Evolutionary conservation across 2,329 filamentous ascomycete species (phyloP).

Genomic region (Diaporthe eres): DNA sequence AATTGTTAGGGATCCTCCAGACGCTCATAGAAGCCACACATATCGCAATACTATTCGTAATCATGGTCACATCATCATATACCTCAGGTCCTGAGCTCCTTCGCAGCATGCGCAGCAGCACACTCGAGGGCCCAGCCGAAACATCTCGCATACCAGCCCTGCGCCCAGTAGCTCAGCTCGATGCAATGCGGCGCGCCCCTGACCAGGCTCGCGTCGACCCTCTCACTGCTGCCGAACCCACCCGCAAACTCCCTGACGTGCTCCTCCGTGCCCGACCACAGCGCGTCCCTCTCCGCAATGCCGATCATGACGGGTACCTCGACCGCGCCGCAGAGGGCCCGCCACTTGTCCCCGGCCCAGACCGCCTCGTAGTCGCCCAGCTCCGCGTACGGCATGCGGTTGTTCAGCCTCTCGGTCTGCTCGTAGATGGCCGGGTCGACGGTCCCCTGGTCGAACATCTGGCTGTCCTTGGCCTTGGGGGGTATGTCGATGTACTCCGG

Average conservation of each 20-base stretch:
- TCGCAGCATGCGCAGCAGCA: constrained; percentile 5
- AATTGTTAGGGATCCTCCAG: accelerated
- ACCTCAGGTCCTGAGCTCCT: neutral
- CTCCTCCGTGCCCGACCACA: constrained; percentile 42
- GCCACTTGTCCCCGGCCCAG: constrained; percentile 37
- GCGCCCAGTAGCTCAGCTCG: constrained; percentile 36
- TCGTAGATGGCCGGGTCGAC: constrained; percentile 41
- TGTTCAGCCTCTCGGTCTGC: constrained; percentile 41
- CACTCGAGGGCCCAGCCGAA: constrained; percentile 40
- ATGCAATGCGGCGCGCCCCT: constrained; percentile 38
- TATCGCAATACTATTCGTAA: neutral
- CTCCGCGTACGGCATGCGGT: constrained; percentile 41
- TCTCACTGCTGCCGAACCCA: constrained; percentile 41
- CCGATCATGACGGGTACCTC: constrained; percentile 43
- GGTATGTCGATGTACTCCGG: constrained; percentile 32
- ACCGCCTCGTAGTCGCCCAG: constrained; percentile 15
- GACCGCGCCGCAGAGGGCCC: constrained; percentile 34
- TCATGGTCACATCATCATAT: neutral
- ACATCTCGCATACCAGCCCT: constrained; percentile 36
- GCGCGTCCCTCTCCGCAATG: constrained; percentile 43
- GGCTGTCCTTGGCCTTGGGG: constrained; percentile 38
- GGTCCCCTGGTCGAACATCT: constrained; percentile 42
- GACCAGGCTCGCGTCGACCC: constrained; percentile 42
- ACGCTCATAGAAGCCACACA: neutral
- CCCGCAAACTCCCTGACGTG: constrained; percentile 42